These are phyloP conservation scores for Antrodiella citrinella DNA, from an alignment of 768 basidiomycete genomes.

Conservation along the genomic window DNA sequence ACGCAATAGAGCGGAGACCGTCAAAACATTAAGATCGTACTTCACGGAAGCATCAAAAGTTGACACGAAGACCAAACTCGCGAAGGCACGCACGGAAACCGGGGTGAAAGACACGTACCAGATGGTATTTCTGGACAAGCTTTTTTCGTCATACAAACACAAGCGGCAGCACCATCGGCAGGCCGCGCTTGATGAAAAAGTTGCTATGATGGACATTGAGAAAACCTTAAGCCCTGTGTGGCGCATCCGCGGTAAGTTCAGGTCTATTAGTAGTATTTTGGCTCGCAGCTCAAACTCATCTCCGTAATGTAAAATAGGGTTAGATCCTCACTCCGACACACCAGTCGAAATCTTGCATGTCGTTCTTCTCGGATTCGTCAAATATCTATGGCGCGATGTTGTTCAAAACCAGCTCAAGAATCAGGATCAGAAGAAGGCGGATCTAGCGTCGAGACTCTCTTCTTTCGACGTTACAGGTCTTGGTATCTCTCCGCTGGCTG, in stretches of 20 bases:
- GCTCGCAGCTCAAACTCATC: too few relatives aligned
- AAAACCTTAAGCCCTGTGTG: slow-evolving; percentile 26
- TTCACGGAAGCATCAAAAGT: too few relatives aligned
- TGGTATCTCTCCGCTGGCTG: slow-evolving; percentile 24
- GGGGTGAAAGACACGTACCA: not conserved
- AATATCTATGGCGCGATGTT: slow-evolving; percentile 33
- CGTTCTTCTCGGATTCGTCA: slow-evolving; percentile 32
- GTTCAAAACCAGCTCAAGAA: slow-evolving; percentile 29
- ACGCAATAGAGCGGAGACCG: too few relatives aligned
- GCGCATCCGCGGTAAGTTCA: slow-evolving; percentile 17
- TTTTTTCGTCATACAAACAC: not conserved
- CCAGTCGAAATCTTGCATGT: slow-evolving; percentile 36
- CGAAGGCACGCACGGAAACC: not conserved
- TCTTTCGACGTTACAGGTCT: slow-evolving; percentile 23
- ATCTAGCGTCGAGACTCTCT: slow-evolving; percentile 25
- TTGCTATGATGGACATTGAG: not conserved
- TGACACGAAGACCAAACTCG: too few relatives aligned
- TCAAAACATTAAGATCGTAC: too few relatives aligned
- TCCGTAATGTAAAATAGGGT: too few relatives aligned
- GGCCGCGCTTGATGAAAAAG: not conserved
- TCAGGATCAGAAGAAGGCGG: slow-evolving; percentile 17
- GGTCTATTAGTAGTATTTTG: too few relatives aligned
- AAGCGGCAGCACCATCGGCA: not conserved
- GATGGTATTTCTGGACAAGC: not conserved
- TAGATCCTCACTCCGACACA: slow-evolving; percentile 1